phyloP scores from a whole-genome alignment of 2,329 filamentous ascomycete genomes.

The Alternaria alternata region DNA sequence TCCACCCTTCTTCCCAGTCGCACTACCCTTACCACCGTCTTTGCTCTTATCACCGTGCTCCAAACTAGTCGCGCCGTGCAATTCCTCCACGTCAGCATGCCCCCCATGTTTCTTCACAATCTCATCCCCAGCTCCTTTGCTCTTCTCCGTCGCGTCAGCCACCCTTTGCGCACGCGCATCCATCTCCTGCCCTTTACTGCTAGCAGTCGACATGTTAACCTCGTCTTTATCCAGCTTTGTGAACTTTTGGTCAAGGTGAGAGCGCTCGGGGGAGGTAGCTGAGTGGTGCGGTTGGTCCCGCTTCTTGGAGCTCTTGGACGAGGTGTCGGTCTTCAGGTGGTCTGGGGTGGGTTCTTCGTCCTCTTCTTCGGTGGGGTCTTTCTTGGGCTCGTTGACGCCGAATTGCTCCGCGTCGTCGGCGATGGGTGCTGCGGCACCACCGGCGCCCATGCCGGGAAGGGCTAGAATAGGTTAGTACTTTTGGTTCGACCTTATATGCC shows the following conservation, averaged over 20 bases:
- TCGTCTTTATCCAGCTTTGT: constrained; percentile 19
- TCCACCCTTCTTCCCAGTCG: background rate
- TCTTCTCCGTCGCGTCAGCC: constrained; percentile 6
- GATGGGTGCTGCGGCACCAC: constrained; percentile 17
- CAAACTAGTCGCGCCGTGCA: constrained; percentile 14
- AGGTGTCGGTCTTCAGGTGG: background rate
- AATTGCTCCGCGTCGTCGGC: constrained; percentile 12
- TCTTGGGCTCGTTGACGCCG: constrained; percentile 13
- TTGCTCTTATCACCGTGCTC: background rate
- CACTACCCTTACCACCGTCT: background rate
- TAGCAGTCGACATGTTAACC: constrained; percentile 6
- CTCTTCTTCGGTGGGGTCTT: background rate
- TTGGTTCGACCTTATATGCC: too few relatives aligned
- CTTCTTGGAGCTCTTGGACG: background rate
- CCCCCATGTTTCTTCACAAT: constrained; percentile 5
- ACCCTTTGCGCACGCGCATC: constrained; percentile 4
- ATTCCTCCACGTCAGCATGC: constrained; percentile 19
- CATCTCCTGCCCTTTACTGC: background rate
- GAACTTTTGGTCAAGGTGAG: constrained; percentile 13
- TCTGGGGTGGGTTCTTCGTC: background rate
- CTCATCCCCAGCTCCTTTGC: constrained; percentile 1
- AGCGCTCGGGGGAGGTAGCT: background rate
- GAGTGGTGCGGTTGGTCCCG: constrained; percentile 7
- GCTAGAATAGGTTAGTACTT: constrained; percentile 5
- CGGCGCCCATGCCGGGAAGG: constrained; percentile 19